Evolutionary conservation across 805 yeast species (phyloP).

Genomic region (Brettanomyces nanus): DNA sequence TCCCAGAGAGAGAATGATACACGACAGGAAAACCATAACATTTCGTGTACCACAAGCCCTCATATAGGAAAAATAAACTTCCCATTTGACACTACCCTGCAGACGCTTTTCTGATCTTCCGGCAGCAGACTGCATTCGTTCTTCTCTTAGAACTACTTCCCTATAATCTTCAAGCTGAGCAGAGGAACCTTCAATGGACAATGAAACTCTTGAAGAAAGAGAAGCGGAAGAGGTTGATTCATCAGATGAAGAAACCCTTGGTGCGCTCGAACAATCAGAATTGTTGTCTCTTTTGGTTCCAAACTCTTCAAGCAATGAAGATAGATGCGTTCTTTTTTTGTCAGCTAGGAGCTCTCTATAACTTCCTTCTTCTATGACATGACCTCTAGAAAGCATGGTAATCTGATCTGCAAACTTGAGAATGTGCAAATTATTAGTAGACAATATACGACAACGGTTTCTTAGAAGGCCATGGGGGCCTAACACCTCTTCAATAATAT

Average conservation of each 20-base stretch:
- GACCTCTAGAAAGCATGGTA: slow-evolving; percentile 65
- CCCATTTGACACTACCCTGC: slow-evolving; percentile 87
- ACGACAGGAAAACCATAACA: slow-evolving; percentile 48
- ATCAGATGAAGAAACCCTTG: slow-evolving; percentile 21
- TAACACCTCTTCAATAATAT: slow-evolving; percentile 72
- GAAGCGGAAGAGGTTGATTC: slow-evolving; percentile 5
- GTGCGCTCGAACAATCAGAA: slow-evolving; percentile 13
- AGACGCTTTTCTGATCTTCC: slow-evolving; percentile 67
- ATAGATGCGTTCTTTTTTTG: slow-evolving; percentile 24
- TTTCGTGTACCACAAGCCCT: slow-evolving; percentile 69
- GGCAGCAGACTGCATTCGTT: slow-evolving; percentile 30
- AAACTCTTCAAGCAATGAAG: slow-evolving; percentile 31
- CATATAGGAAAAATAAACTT: slow-evolving; percentile 71
- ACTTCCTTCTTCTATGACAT: slow-evolving; percentile 54
- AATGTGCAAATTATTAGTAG: slow-evolving; percentile 83
- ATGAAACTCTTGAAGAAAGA: neutral
- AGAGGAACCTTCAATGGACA: slow-evolving; percentile 37
- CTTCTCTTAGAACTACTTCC: slow-evolving; percentile 22
- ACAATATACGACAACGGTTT: slow-evolving; percentile 64
- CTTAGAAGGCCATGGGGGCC: slow-evolving; percentile 71
- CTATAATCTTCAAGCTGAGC: slow-evolving; percentile 44
- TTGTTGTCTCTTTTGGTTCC: slow-evolving; percentile 33
- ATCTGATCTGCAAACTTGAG: slow-evolving; percentile 65
- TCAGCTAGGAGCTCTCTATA: slow-evolving; percentile 39
- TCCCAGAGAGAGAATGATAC: slow-evolving; percentile 46